Evolutionary conservation across 2,329 filamentous ascomycete species (phyloP).

Genomic region (Zymoseptoria crescenta): DNA sequence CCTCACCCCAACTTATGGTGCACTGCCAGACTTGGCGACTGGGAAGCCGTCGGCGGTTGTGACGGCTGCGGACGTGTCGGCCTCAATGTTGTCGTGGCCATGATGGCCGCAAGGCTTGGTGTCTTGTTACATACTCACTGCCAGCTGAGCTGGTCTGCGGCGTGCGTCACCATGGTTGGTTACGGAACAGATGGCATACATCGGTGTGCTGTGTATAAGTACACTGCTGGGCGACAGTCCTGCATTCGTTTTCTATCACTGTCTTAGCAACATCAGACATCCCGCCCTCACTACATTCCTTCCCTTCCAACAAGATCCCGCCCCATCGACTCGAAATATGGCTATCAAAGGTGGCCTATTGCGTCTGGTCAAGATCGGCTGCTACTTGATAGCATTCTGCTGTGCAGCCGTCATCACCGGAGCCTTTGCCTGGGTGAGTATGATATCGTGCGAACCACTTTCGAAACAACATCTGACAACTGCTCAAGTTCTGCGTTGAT

Average conservation of each 20-base stretch:
- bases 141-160: not conserved
- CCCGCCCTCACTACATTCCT: not conserved
- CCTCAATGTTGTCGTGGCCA: not conserved
- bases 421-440: slow-evolving; percentile 7
- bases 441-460: not conserved
- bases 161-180: not conserved
- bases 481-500: not conserved
- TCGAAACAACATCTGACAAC: not conserved
- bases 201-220: not conserved
- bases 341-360: slow-evolving; percentile 7
- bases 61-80: not conserved
- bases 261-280: not conserved
- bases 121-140: not conserved
- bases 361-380: slow-evolving; percentile 7
- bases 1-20: not conserved
- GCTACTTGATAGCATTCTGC: slow-evolving; percentile 7
- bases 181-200: not conserved
- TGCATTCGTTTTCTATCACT: not conserved
- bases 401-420: slow-evolving; percentile 7
- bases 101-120: not conserved
- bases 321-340: not conserved
- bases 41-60: not conserved
- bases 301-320: not conserved
- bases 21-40: not conserved
- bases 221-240: not conserved